Evolutionary conservation across 2,329 filamentous ascomycete species (phyloP).

Genomic region (Rhinocladiella mackenziei): DNA sequence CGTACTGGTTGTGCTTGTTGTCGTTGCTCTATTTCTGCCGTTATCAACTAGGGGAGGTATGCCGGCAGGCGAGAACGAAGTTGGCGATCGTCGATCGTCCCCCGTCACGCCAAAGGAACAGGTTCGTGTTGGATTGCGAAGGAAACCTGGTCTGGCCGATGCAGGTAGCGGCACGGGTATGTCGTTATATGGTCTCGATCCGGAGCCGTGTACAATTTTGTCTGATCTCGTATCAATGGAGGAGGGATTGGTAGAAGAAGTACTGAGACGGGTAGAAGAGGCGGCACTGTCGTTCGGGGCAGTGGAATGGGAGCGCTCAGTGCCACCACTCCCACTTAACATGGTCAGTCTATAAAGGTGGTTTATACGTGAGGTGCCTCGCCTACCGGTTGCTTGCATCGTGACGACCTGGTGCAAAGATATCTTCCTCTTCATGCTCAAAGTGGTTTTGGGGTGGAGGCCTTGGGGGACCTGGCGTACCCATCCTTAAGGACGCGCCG

Average conservation of each 20-base stretch:
- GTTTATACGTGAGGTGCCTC: background rate
- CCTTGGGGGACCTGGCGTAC: slow-evolving; percentile 32
- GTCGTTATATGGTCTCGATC: slow-evolving; percentile 39
- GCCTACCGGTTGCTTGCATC: slow-evolving; percentile 39
- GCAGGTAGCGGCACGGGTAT: slow-evolving; percentile 40
- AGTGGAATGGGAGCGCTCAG: slow-evolving; percentile 46
- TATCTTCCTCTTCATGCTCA: slow-evolving; percentile 33
- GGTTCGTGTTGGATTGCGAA: slow-evolving; percentile 48
- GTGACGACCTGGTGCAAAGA: slow-evolving; percentile 38
- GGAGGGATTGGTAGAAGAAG: slow-evolving; percentile 53
- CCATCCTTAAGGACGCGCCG: slow-evolving; percentile 33
- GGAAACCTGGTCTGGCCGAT: slow-evolving; percentile 35
- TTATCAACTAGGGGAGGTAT: slow-evolving; percentile 26
- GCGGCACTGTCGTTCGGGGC: slow-evolving; percentile 45
- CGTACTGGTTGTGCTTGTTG: slow-evolving; percentile 48
- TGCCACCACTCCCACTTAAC: slow-evolving; percentile 47
- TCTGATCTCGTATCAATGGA: slow-evolving; percentile 48
- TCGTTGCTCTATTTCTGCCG: slow-evolving; percentile 45
- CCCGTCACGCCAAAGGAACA: slow-evolving; percentile 51
- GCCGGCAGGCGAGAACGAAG: slow-evolving; percentile 20
- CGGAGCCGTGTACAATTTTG: slow-evolving; percentile 37
- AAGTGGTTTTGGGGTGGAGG: slow-evolving; percentile 35
- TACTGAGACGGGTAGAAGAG: slow-evolving; percentile 51
- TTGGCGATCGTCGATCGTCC: slow-evolving; percentile 33
- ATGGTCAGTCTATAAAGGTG: slow-evolving; percentile 8